A percentile compares a stretch with the other conserved stretches of the same genome.
Evolutionary conservation across 805 yeast species (phyloP).

Genomic region (Kodamaea leandrae): DNA sequence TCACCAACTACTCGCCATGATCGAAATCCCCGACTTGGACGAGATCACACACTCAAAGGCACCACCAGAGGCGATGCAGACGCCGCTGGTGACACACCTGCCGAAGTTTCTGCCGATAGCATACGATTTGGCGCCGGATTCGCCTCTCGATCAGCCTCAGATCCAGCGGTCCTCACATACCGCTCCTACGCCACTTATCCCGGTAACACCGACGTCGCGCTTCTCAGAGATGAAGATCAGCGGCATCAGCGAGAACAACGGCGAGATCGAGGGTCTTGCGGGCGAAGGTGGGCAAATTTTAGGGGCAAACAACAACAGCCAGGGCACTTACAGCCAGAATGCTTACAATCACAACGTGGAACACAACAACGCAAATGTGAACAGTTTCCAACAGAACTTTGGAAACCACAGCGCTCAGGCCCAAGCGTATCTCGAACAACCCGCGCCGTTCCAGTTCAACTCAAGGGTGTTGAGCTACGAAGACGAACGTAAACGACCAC

Average conservation of each 20-base stretch:
- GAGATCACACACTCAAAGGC: conserved; percentile 12
- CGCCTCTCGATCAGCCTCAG: background rate
- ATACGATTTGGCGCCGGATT: background rate
- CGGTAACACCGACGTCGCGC: conserved; percentile 1
- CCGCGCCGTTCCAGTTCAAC: conserved; percentile 3
- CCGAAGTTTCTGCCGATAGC: background rate
- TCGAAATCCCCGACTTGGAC: conserved; percentile 45
- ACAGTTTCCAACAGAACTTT: background rate
- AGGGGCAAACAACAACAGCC: background rate
- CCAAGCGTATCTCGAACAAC: background rate
- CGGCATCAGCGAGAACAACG: background rate
- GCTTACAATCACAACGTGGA: too few relatives aligned
- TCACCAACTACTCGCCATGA: conserved; percentile 24
- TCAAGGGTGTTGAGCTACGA: conserved; percentile 1
- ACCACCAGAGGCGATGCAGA: background rate
- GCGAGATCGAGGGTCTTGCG: background rate
- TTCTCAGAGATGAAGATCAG: background rate
- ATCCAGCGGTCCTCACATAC: background rate
- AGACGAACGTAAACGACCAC: background rate
- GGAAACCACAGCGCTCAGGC: background rate
- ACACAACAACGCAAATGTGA: background rate
- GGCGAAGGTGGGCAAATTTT: background rate
- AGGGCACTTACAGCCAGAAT: background rate
- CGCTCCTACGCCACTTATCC: conserved; percentile 7
- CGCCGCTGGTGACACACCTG: background rate